Percentiles rank a stretch among this genome's conserved stretches.
phyloP scores from a whole-genome alignment of 495 filamentous ascomycete genomes.

The Penicillium odoratum region DNA sequence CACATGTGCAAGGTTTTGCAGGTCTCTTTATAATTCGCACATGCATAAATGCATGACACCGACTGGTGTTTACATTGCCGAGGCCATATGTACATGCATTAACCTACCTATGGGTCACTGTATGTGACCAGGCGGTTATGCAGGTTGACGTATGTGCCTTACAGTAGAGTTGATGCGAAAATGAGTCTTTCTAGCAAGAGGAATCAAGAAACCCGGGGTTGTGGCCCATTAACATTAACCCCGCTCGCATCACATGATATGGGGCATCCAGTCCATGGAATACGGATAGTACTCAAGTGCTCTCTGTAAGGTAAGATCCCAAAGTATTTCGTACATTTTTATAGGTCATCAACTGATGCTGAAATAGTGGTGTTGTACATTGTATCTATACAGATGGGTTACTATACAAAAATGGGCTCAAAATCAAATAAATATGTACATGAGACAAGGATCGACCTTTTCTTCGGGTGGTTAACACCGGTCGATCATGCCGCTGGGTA shows the following conservation, averaged over 20 bases:
- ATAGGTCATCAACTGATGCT: neutral
- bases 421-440: neutral
- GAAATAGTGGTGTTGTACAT: constrained; percentile 2
- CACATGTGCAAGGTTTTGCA: neutral
- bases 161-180: too few species aligned
- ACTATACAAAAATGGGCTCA: neutral
- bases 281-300: too few species aligned
- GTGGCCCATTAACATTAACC: too few species aligned
- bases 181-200: too few species aligned
- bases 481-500: neutral
- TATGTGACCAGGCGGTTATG: too few species aligned
- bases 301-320: too few species aligned
- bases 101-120: too few species aligned
- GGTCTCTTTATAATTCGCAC: neutral
- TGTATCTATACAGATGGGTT: constrained; percentile 2
- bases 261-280: too few species aligned
- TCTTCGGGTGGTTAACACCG: neutral
- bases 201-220: too few species aligned
- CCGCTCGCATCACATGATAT: too few species aligned
- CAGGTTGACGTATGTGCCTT: too few species aligned
- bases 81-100: neutral
- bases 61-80: neutral
- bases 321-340: too few species aligned
- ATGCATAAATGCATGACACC: neutral
- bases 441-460: neutral